Evolutionary conservation across 2,329 filamentous ascomycete species (phyloP), one percentile per base, ranked within the genome.

Genomic region (Arthrobotrys musiformis): DNA sequence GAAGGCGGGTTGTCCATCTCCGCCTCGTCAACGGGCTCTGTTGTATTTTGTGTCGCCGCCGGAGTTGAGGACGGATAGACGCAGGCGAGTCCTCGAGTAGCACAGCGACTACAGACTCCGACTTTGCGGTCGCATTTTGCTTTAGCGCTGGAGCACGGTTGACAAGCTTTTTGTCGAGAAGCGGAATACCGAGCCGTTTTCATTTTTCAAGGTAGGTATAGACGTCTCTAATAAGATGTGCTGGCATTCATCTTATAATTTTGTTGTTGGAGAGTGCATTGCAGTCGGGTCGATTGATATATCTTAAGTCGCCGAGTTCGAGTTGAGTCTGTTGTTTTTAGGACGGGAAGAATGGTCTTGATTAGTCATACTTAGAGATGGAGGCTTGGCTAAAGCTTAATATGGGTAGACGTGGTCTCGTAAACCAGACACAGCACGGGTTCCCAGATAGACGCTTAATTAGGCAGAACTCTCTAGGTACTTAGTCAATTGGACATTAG

Each of bases 91-190:
- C 19, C 19, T 24, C 44, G 19, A 4, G 44, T 24, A 13, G 19
- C 44, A 24, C 84, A 85, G 19, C 84, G 81, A 0, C 80, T 79
- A 56, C 85, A 85, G 6, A 79, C 35, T 6, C 70, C 80, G 8
- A 76, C 37, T 52, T 80, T 81, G 54, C 83, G 83, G 79, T 85
- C 83, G 76, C 85, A 85, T 81, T 82, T 85, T 26, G 81, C 82
- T 75, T 85, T 85, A 58, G 84, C 82, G 13, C 68, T 40, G 0
- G 82, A 83, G 46, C 85, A 85, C 7, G 80, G 76, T 11, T 82
- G 81, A 66, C 85, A 86, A 40, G 83, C 82, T 63, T 84, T 85
- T 72, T 85, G 84, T 9, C 84, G 82, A 0, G 84, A 83, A 9
- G 79, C 80, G 17, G 83, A 79, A 75, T 85, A 85, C 79, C 83